These are phyloP conservation scores for Acanthamoeba triangularis DNA, from an alignment of 208 protist genomes.

Conservation along the genomic window DNA sequence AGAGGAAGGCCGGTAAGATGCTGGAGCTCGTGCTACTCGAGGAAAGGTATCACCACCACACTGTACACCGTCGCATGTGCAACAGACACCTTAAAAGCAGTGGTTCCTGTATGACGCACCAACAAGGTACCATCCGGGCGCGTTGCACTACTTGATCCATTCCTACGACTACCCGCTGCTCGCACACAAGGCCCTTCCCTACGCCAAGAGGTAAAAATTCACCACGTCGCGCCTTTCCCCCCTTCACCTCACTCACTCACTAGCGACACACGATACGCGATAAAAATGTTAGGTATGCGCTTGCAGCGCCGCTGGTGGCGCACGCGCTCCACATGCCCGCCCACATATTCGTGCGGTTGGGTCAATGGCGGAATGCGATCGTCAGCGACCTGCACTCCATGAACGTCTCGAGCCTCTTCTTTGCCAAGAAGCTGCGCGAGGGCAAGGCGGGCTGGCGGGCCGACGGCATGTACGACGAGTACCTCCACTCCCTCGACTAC, in stretches of 20 bases:
- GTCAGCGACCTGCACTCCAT: background rate
- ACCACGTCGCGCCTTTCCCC: background rate
- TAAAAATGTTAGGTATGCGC: background rate
- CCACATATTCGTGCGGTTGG: slow-evolving; percentile 51
- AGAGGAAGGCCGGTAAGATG: slow-evolving; percentile 41
- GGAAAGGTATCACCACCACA: background rate
- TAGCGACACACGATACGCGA: background rate
- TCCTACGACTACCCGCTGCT: slow-evolving; percentile 64
- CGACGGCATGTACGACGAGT: slow-evolving; percentile 48
- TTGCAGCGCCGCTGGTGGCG: background rate
- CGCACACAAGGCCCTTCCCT: slow-evolving; percentile 23
- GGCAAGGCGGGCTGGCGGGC: background rate
- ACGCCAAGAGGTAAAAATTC: slow-evolving; percentile 8
- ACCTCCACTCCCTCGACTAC: slow-evolving; percentile 51
- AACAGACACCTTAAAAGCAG: background rate
- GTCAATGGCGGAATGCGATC: slow-evolving; percentile 6
- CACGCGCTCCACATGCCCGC: slow-evolving; percentile 69
- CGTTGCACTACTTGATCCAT: slow-evolving; percentile 67
- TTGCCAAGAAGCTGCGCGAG: background rate
- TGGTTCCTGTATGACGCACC: no score
- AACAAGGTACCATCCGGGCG: slow-evolving; percentile 16
- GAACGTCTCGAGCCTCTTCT: slow-evolving; percentile 23
- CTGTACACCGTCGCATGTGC: background rate
- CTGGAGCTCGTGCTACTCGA: slow-evolving; percentile 56
- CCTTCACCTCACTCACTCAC: background rate